Conservation (phyloP, 192 early-diverging fungal genomes). For the Podila clonocystis region DNA sequence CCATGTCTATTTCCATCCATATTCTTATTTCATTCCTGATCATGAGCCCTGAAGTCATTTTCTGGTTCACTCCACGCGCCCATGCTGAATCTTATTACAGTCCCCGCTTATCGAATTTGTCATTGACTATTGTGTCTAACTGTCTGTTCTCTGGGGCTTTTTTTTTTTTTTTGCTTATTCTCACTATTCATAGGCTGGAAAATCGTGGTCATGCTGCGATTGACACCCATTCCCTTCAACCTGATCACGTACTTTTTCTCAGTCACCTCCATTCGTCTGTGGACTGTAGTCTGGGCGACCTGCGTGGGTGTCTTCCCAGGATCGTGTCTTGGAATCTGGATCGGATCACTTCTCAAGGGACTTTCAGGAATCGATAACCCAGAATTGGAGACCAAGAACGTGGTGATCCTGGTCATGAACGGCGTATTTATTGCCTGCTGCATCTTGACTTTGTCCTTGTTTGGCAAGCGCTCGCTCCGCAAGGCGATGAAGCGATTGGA, state of each 20-base stretch:
- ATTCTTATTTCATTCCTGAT: neutral
- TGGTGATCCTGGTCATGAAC: constrained; percentile 56
- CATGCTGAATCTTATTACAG: neutral
- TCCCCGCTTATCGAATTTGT: too few relatives aligned
- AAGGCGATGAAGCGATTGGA: constrained; percentile 52
- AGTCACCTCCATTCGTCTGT: constrained; percentile 51
- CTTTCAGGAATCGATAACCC: constrained; percentile 54
- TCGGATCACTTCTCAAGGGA: constrained; percentile 54
- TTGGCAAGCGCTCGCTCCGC: constrained; percentile 54
- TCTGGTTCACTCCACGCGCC: neutral
- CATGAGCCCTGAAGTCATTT: neutral
- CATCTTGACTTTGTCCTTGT: constrained; percentile 51
- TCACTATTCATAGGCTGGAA: constrained; percentile 51
- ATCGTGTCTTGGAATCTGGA: constrained; percentile 58
- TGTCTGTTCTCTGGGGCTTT: neutral
- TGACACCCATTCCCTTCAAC: constrained; percentile 56
- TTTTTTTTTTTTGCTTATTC: neutral
- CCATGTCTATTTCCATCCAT: neutral
- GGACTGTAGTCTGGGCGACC: constrained; percentile 55
- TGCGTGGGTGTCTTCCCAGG: constrained; percentile 54
- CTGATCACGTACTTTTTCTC: constrained; percentile 59
- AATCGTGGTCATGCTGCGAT: constrained; percentile 58
- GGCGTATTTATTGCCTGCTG: constrained; percentile 49
- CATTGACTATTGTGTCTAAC: too few relatives aligned
- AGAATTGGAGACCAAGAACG: constrained; percentile 48